phyloP scores from a whole-genome alignment of 129 eudicot species.

The Flaveria linearis region DNA sequence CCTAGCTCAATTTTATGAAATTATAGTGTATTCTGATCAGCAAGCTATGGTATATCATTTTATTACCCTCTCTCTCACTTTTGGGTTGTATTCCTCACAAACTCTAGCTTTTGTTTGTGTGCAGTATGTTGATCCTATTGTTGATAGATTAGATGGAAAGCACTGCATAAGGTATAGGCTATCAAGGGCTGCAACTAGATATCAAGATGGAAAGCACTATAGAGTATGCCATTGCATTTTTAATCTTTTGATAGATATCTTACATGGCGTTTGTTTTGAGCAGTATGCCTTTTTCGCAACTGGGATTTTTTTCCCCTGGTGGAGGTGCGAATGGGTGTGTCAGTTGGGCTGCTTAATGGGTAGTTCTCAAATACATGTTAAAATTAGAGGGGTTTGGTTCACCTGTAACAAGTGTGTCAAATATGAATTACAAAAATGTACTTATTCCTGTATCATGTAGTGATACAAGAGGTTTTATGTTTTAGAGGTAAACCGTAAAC shows the following conservation, averaged over 20 bases:
- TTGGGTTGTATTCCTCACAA: slow-evolving; percentile 11
- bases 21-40: slow-evolving; percentile 83
- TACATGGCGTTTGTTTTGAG: background rate
- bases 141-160: slow-evolving; percentile 75
- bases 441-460: background rate
- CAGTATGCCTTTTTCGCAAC: background rate
- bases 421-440: background rate
- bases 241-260: slow-evolving; percentile 3
- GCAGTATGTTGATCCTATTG: slow-evolving; percentile 89
- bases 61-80: background rate
- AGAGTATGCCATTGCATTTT: slow-evolving; percentile 52
- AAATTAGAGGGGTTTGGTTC: background rate
- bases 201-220: slow-evolving; percentile 82
- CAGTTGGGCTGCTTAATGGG: background rate
- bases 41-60: slow-evolving; percentile 51
- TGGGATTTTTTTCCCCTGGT: background rate
- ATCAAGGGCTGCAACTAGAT: slow-evolving; percentile 78
- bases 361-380: background rate
- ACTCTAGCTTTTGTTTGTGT: slow-evolving; percentile 25
- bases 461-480: background rate
- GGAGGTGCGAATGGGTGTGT: background rate
- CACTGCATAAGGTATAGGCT: slow-evolving; percentile 65
- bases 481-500: background rate
- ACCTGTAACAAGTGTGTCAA: background rate
- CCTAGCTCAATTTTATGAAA: slow-evolving; percentile 72